Conservation (phyloP, 441 rosid species). For the Raphanus hybrid region DNA sequence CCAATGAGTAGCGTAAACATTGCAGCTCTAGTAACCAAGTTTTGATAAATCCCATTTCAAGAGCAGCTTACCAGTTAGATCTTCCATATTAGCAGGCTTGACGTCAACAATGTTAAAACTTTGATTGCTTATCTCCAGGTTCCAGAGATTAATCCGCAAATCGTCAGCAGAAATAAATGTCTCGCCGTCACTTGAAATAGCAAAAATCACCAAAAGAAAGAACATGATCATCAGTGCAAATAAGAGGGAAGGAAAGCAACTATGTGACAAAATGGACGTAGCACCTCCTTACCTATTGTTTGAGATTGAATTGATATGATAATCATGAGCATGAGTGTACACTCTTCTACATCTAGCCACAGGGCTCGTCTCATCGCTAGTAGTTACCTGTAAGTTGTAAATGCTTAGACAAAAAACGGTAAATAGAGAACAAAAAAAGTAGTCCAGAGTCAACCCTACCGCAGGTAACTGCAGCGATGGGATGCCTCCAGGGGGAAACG, state of each 20-base stretch:
- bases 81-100: constrained; percentile 98
- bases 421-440: constrained; percentile 11
- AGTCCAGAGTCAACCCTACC: constrained; percentile 69
- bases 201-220: constrained; percentile 28
- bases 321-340: constrained; percentile 97
- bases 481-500: constrained; percentile 72
- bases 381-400: constrained; percentile 59
- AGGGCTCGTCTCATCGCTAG: constrained; percentile 76
- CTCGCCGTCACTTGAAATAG: constrained; percentile 79
- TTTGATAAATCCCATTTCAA: constrained; percentile 7
- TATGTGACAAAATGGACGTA: constrained; percentile 4
- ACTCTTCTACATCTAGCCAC: constrained; percentile 94
- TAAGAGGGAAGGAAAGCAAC: constrained; percentile 19
- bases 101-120: constrained; percentile 96
- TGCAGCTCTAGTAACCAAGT: constrained; percentile 11
- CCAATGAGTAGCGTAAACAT: too few species aligned
- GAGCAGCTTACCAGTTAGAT: constrained; percentile 75
- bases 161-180: constrained; percentile 97
- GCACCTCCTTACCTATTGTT: constrained; percentile 64
- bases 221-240: constrained; percentile 20
- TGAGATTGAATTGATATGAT: constrained; percentile 86
- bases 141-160: constrained; percentile 96
- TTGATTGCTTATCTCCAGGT: constrained; percentile 93
- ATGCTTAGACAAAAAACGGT: background rate
- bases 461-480: constrained; percentile 79